Evolutionary conservation across 2,329 filamentous ascomycete species (phyloP), one percentile per base, ranked within the genome.

Genomic region (Fusarium pininemorale): DNA sequence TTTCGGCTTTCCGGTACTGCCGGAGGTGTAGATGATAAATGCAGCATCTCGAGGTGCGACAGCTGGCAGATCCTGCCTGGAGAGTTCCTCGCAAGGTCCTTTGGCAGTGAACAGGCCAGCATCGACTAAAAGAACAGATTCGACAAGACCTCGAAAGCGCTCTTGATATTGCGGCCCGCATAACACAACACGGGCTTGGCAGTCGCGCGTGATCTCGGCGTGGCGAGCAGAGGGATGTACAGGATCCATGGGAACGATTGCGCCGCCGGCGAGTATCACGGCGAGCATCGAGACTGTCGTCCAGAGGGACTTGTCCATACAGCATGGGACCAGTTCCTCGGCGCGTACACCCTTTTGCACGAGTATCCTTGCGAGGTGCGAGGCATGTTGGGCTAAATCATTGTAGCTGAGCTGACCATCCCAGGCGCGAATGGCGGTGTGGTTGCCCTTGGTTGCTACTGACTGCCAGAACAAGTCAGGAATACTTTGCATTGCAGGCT

Each of bases 261-360:
- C 66, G 22, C 75, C 78, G 2, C 78, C 78, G 4, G 77, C 72
- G 14, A 78, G 77, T 5, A 74, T 37, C 6, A 80, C 71, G 10
- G 75, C 77, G 6, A 80, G 63, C 59, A 80, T 76, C 2, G 77
- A 60, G 20, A 79, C 68, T 8, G 75, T 47, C 4, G 74, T 60
- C 76, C 77, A 77, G 2, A 70, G 39, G 4, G 77, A 77, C 16
- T 77, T 80, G 14, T 80, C 75, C 58, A 77, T 72, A 11, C 75
- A 77, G 37, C 72, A 76, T 5, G 65, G 69, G 3, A 77, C 73
- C 28, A 75, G 32, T 1, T 35, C 54, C 1, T 66, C 28, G 18
- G 56, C 16, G 4, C 44, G 16, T 30, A 77, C 44, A 6, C 75
- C 70, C 6, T 51, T 24, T 13, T 44, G 38, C 4, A 70, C 24